These are phyloP conservation scores for Melanomma pulvis-pyrius DNA, from an alignment of 495 filamentous ascomycete genomes.

Conservation along the genomic window DNA sequence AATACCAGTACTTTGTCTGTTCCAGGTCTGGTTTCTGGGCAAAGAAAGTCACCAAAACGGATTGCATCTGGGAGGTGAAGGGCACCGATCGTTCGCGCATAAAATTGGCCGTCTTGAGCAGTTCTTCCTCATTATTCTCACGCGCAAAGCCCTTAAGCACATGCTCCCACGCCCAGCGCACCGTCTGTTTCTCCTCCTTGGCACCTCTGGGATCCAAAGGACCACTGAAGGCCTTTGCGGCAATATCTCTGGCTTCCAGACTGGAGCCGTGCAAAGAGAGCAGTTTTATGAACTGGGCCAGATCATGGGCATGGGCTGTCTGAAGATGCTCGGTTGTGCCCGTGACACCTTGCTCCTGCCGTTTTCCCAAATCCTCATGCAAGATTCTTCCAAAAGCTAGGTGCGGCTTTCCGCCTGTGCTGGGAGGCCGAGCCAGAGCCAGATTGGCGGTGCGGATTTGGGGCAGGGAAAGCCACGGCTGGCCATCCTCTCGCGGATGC, in stretches of 20 bases:
- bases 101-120: constrained; percentile 51
- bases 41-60: constrained; percentile 49
- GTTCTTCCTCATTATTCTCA: constrained; percentile 61
- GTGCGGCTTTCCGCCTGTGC: constrained; percentile 49
- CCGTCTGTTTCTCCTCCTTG: neutral
- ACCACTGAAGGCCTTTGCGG: neutral
- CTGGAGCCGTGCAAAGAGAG: constrained; percentile 18
- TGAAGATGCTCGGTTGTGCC: neutral
- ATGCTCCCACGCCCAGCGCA: constrained; percentile 53
- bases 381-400: constrained; percentile 59
- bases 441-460: constrained; percentile 55
- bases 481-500: constrained; percentile 47
- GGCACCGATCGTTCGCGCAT: constrained; percentile 39
- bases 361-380: constrained; percentile 54
- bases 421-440: constrained; percentile 47
- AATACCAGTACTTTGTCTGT: constrained; percentile 66
- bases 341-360: constrained; percentile 39
- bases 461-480: constrained; percentile 40
- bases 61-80: constrained; percentile 44
- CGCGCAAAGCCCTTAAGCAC: constrained; percentile 68
- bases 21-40: constrained; percentile 52
- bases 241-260: constrained; percentile 38
- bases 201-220: neutral
- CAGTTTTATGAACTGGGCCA: neutral
- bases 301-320: neutral